Evolutionary conservation across 345 rosid genomes (phyloP), one percentile per base, ranked within the genome.

Genomic region (Citrus cavaleriei): DNA sequence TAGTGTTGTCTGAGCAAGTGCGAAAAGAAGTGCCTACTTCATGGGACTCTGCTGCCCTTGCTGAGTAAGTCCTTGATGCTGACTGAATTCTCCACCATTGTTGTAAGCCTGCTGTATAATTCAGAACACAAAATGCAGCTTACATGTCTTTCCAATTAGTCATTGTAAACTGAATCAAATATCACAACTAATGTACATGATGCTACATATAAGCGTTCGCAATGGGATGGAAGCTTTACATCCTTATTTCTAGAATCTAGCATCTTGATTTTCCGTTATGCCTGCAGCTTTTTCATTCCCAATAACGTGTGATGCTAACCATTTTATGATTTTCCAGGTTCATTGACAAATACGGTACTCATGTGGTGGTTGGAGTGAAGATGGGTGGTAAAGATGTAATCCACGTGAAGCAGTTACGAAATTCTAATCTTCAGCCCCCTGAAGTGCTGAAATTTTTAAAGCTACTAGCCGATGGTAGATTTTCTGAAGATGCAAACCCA

Each of bases 321-420:
- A 25, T 67, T 65, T 12, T 21, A 51, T 68, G 73, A 30, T 73
- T 75, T 78, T 72, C 66, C 72, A 92, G 98, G 88, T 93, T 93
- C 79, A 92, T 93, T 80, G 97, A 92, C 16, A 93, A 91, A 72
- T 93, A 93, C 70, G 97, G 98, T 64, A 93, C 98, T 70, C 98
- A 93, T 63, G 49, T 93, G 78, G 88, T 93, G 72, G 89, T 86
- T 81, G 95, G 98, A 76, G 95, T 92, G 21, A 89, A 86, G 74
- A 89, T 90, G 97, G 97, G 98, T 73, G 99, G 97, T 68, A 91
- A 92, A 87, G 98, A 93, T 42, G 95, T 91, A 2, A 74, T 93
- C 73, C 88, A 91, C 68, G 35, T 90, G 77, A 96, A 94, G 87
- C 98, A 96, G 85, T 70, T 76, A 21, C 93, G 87, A 73, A 91